Conservation (phyloP, 2,329 filamentous ascomycete species). For the Drechslerella dactyloides region DNA sequence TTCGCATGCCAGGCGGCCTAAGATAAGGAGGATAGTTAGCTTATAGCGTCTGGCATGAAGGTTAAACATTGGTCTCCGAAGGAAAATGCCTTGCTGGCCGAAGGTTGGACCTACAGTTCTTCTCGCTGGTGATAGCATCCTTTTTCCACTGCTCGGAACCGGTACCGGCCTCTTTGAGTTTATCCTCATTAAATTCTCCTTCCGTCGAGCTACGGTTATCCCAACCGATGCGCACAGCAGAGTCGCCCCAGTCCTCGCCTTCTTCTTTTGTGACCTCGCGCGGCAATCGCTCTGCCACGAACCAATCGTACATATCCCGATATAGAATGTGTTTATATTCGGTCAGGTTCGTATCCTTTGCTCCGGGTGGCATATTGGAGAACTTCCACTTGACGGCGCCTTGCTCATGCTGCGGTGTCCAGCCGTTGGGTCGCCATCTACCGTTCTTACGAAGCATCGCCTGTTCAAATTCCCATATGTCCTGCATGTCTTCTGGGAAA, state of each 20-base stretch:
- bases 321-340: constrained; percentile 39
- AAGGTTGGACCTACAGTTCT: constrained; percentile 26
- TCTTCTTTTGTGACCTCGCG: constrained; percentile 16
- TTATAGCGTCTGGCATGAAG: no score
- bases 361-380: constrained; percentile 28
- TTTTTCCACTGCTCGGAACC: constrained; percentile 30
- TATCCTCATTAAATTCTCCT: constrained; percentile 36
- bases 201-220: constrained; percentile 48
- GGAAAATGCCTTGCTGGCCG: not conserved
- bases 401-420: constrained; percentile 24
- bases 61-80: constrained; percentile 1
- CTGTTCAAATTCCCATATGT: constrained; percentile 49
- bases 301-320: constrained; percentile 43
- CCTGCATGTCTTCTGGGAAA: constrained; percentile 39
- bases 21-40: no score
- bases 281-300: constrained; percentile 27
- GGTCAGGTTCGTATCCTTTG: constrained; percentile 14
- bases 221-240: constrained; percentile 28
- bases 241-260: constrained; percentile 13
- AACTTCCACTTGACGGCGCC: constrained; percentile 35
- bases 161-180: constrained; percentile 15
- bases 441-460: constrained; percentile 30
- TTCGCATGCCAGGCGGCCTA: constrained; percentile 46
- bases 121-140: constrained; percentile 34
- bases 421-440: constrained; percentile 34